Base-by-base conservation (phyloP, 306 rosid species). In the Argentina anserina region DNA sequence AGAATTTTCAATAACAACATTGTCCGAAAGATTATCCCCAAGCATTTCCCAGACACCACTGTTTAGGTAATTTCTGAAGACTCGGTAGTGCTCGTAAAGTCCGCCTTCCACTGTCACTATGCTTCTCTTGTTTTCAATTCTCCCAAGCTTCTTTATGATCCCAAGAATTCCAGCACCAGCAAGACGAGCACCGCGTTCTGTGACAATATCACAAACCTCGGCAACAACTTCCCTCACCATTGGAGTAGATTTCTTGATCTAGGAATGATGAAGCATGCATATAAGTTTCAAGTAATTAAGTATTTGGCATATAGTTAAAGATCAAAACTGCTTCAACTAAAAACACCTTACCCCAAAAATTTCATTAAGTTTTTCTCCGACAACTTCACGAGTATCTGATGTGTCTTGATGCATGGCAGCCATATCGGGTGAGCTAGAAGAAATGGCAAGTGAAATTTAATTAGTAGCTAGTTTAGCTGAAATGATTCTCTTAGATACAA, bases 391-490 rank as follows among this genome's bases (percentile, higher is more conserved):
- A 69, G 84, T 82, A 29, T 86, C 87, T 41, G 93, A 84, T 67
- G 88, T 86, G 73, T 90, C 96, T 85, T 90, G 93, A 76, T 90
- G 93, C 91, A 90, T 90, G 10, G 91, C 83, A 69, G 87, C 93
- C 86, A 88, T 84, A 75, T 88, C 91, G 49, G 82, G 86, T 17
- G 87, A 72, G 66, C 96, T 90, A 71, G 28, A 72, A 61, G 71
- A 64, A 63, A 60, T 60, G 6, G 40, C 31, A 47, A 37, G 53
- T 4, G 31, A 40, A 58, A 36, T 36, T 15, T 6, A 26, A 13
- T 25, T 63, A 45, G 59, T 39, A 34, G 18, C 3, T 55, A 26
- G 18, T 1, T 55, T 26, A 58, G 63, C 34, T 36, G 47, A n/a
- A 70, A 70, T 21, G 36, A 37, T 70, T 37, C 65, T 37, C 4